Conservation (phyloP, 176 grass and related monocot genomes). For the Oryza brachyantha region DNA sequence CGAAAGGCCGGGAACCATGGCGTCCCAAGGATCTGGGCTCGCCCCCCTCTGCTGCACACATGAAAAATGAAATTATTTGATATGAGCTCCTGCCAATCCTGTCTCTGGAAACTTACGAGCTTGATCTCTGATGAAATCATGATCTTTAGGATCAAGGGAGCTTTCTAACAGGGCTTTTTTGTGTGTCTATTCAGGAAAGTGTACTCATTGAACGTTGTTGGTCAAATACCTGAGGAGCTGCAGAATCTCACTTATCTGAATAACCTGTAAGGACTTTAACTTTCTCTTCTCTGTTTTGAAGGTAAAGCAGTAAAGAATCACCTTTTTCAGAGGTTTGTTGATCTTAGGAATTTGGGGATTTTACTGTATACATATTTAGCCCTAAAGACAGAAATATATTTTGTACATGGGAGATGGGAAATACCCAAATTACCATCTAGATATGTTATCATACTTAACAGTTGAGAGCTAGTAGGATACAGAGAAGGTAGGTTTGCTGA, state of each 20-base stretch:
- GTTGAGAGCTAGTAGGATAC: not conserved
- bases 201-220: slow-evolving; percentile 36
- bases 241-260: slow-evolving; percentile 52
- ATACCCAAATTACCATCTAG: no score
- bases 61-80: not conserved
- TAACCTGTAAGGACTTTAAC: not conserved
- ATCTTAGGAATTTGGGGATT: no score
- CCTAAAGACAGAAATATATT: no score
- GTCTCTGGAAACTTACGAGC: not conserved
- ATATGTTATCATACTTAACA: no score
- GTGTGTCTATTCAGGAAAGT: slow-evolving; percentile 35
- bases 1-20: not conserved
- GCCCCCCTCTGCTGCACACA: not conserved
- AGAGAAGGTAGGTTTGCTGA: not conserved
- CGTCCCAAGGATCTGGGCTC: not conserved
- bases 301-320: not conserved
- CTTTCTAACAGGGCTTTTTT: not conserved
- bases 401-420: no score
- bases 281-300: not conserved
- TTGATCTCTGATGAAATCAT: not conserved
- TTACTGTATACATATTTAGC: no score
- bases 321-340: not conserved
- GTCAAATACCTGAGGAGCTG: slow-evolving; percentile 52
- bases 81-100: not conserved
- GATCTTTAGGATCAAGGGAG: not conserved